A percentile compares a stretch with the other conserved stretches of the same genome.
phyloP scores from a whole-genome alignment of 2,329 filamentous ascomycete species.

The Aspergillus sp. region DNA sequence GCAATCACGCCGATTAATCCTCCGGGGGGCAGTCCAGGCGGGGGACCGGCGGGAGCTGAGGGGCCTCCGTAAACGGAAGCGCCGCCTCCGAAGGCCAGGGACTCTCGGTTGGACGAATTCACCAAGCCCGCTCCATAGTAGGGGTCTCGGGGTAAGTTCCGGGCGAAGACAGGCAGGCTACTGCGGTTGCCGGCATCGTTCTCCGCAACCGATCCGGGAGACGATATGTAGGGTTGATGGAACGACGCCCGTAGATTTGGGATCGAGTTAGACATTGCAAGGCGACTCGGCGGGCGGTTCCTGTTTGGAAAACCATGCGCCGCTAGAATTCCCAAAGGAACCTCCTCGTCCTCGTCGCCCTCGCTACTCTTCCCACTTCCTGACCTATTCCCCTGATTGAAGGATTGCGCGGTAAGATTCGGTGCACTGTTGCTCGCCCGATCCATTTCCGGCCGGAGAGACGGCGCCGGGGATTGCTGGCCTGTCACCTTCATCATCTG shows the following conservation, averaged over 20 bases:
- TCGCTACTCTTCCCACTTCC: conserved; percentile 40
- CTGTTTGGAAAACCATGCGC: conserved; percentile 85
- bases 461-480: conserved; percentile 56
- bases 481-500: conserved; percentile 97
- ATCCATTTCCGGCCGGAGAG: conserved; percentile 56
- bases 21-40: conserved; percentile 60
- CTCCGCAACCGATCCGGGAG: conserved; percentile 57
- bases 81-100: conserved; percentile 67
- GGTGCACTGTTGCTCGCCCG: conserved; percentile 62
- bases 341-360: conserved; percentile 81
- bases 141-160: conserved; percentile 78
- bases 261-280: conserved; percentile 66
- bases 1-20: conserved; percentile 88
- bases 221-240: conserved; percentile 46
- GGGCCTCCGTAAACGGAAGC: conserved; percentile 42
- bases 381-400: conserved; percentile 38
- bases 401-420: conserved; percentile 50
- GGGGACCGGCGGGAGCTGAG: conserved; percentile 30
- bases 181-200: conserved; percentile 43
- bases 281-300: conserved; percentile 69
- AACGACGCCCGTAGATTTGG: conserved; percentile 66
- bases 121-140: conserved; percentile 79
- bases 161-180: conserved; percentile 76
- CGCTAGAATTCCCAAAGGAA: conserved; percentile 80
- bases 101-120: conserved; percentile 70